phyloP scores from a whole-genome alignment of 75 land plant species.

The Cupressus sempervirens region DNA sequence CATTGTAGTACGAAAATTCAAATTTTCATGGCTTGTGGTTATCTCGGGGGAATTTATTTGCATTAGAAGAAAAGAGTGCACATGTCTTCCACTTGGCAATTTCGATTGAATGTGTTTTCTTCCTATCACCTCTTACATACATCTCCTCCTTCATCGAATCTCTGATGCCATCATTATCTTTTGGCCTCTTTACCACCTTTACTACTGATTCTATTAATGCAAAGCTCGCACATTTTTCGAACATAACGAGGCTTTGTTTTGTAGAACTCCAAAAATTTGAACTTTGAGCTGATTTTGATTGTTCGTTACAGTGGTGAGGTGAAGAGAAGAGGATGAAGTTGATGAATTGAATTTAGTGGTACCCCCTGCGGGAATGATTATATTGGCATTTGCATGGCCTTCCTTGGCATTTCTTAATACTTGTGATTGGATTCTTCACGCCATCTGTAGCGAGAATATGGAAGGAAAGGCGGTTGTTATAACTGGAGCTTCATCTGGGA shows the following conservation, averaged over 20 bases:
- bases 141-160: not conserved
- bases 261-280: not conserved
- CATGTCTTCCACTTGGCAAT: slow-evolving; percentile 1
- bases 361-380: slow-evolving; percentile 59
- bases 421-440: slow-evolving; percentile 37
- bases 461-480: slow-evolving; percentile 78
- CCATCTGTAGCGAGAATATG: slow-evolving; percentile 40
- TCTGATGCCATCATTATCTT: not conserved
- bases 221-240: not conserved
- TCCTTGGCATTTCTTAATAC: slow-evolving; percentile 44
- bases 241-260: not conserved
- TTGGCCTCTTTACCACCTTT: not conserved
- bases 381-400: slow-evolving; percentile 77
- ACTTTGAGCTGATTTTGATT: not conserved
- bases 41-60: not conserved
- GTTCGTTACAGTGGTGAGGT: not conserved
- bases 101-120: not conserved
- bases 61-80: not conserved
- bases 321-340: slow-evolving; percentile 39
- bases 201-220: not conserved
- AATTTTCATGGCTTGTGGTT: not conserved
- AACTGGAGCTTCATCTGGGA: slow-evolving; percentile 93
- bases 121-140: not conserved
- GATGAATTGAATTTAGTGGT: slow-evolving; percentile 63
- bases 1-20: no score